phyloP scores from a whole-genome alignment of 208 protist genomes.

The Trypanosoma mega region DNA sequence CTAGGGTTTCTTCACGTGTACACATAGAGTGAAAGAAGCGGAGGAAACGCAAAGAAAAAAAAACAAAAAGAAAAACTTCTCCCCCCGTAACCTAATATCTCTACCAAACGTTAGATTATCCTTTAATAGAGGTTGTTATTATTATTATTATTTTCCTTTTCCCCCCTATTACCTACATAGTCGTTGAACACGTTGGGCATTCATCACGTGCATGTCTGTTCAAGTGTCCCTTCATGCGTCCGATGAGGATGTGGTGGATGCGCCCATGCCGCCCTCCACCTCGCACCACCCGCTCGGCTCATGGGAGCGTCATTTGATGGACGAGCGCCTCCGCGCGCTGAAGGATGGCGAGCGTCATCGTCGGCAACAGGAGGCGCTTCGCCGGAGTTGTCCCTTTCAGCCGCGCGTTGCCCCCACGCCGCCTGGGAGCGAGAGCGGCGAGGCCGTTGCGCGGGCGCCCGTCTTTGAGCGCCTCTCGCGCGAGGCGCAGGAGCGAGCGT shows the following conservation, averaged over 20 bases:
- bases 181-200: too few species aligned
- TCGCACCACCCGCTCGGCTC: conserved; percentile 66
- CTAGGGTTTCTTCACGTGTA: too few species aligned
- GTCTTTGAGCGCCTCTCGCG: conserved; percentile 64
- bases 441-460: not conserved
- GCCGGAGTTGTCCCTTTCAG: conserved; percentile 39
- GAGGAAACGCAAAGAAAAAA: not conserved
- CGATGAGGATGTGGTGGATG: too few species aligned
- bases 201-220: too few species aligned
- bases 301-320: conserved; percentile 50
- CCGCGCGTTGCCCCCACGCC: conserved; percentile 17
- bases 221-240: too few species aligned
- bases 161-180: too few species aligned
- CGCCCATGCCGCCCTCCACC: not conserved
- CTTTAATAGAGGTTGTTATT: too few species aligned
- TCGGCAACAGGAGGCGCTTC: conserved; percentile 9
- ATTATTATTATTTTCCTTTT: too few species aligned
- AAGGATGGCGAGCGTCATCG: conserved; percentile 25
- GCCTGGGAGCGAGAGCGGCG: not conserved
- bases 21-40: too few species aligned
- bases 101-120: too few species aligned
- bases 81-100: too few species aligned
- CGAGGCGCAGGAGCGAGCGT: conserved; percentile 38
- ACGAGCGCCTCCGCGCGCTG: conserved; percentile 39
- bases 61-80: not conserved